Percentiles rank a stretch among this genome's conserved stretches.
Conservation (phyloP, 1,139 yeast genomes). For the Pneumocystis sp. region DNA sequence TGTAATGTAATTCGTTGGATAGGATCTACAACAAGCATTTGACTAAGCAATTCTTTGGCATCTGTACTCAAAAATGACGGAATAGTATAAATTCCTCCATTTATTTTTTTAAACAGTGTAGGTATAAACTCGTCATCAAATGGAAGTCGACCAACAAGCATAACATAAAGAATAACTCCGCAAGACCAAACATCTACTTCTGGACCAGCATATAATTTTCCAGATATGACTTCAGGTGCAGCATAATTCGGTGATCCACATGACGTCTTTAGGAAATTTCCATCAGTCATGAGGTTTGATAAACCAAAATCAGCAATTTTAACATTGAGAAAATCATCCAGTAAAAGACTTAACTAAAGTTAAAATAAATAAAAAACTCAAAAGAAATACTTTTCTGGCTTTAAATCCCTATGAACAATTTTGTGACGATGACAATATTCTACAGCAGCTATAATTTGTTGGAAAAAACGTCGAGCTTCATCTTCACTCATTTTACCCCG, state of each 20-base stretch:
- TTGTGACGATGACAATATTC: constrained; percentile 53
- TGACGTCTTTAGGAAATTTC: constrained; percentile 60
- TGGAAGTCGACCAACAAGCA: constrained; percentile 96
- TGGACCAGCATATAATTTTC: constrained; percentile 49
- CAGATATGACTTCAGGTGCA: constrained; percentile 72
- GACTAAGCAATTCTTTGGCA: constrained; percentile 69
- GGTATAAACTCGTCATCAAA: constrained; percentile 97
- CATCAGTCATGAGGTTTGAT: constrained; percentile 49
- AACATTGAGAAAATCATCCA: constrained; percentile 38
- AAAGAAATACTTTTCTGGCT: constrained; percentile 80
- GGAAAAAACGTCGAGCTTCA: constrained; percentile 90
- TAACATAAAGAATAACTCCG: constrained; percentile 77
- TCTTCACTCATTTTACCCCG: constrained; percentile 83
- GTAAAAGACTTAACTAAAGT: constrained; percentile 27
- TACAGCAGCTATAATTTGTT: constrained; percentile 68
- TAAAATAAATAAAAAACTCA: constrained; percentile 1
- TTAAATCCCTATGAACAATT: constrained; percentile 76
- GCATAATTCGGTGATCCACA: constrained; percentile 90
- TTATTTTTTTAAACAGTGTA: constrained; percentile 82
- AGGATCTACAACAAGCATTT: constrained; percentile 95
- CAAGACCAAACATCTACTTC: constrained; percentile 88
- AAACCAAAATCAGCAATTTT: constrained; percentile 76
- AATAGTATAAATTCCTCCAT: constrained; percentile 85
- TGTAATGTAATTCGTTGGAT: constrained; percentile 86
- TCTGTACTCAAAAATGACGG: constrained; percentile 83